phyloP scores from a whole-genome alignment of 345 rosid genomes.

The Hibiscus syriacus region DNA sequence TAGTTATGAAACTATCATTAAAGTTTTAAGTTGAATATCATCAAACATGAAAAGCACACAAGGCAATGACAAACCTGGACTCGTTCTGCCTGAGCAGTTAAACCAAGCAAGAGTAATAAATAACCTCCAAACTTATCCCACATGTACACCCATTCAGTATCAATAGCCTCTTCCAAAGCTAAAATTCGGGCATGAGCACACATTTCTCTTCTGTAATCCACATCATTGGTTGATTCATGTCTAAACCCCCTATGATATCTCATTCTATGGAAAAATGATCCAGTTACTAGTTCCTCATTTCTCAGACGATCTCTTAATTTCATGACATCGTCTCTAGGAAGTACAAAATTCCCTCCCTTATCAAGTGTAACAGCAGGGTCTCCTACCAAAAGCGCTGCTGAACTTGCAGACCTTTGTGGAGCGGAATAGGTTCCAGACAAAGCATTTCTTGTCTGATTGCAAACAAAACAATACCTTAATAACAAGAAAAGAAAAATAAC shows the following conservation, averaged over 20 bases:
- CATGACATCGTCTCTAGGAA: slow-evolving; percentile 98
- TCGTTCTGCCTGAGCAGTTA: slow-evolving; percentile 93
- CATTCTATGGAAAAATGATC: slow-evolving; percentile 66
- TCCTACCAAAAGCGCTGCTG: slow-evolving; percentile 95
- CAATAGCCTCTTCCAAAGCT: slow-evolving; percentile 98
- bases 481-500: not conserved
- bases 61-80: slow-evolving; percentile 64
- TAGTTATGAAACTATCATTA: slow-evolving; percentile 2
- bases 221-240: slow-evolving; percentile 49
- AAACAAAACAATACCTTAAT: slow-evolving; percentile 3
- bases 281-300: slow-evolving; percentile 85
- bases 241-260: slow-evolving; percentile 47
- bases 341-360: slow-evolving; percentile 92
- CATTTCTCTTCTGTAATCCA: slow-evolving; percentile 91
- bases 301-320: slow-evolving; percentile 91
- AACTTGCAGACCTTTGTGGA: slow-evolving; percentile 99
- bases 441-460: slow-evolving; percentile 91
- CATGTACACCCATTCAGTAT: slow-evolving; percentile 99
- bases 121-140: slow-evolving; percentile 99
- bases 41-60: slow-evolving; percentile 12
- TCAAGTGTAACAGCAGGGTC: slow-evolving; percentile 93
- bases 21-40: slow-evolving; percentile 5
- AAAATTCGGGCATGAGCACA: slow-evolving; percentile 97
- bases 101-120: slow-evolving; percentile 86
- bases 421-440: slow-evolving; percentile 98